Base-by-base conservation (phyloP, 352 stramenopile genomes). In the Phytophthora citrophthora region DNA sequence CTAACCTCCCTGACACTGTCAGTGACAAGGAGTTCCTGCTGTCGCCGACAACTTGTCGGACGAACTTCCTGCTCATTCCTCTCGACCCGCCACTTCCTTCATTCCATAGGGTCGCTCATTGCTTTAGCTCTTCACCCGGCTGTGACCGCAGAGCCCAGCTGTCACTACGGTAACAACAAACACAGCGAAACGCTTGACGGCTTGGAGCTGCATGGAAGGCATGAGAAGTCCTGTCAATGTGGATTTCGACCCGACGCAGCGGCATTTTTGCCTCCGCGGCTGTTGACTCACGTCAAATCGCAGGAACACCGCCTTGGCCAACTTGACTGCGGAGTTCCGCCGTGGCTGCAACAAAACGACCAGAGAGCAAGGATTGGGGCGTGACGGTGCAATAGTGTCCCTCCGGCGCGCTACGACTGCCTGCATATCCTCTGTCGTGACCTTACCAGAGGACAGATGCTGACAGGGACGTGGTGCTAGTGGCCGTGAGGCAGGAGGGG, bases 211-310 rank as follows among this genome's bases (percentile, higher is more conserved):
- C 20, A 38, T 29, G 29, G 24, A 57, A 40, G 36, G 20, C 48
- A 20, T 31, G 45, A 24, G 24, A 32, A 38, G 44, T 41, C 44
- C 32, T 43, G 54, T 63, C 54, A 47, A 43, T 44, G 31, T 7
- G 16, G 23, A 20, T 66, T 36, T 66, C 49, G 41, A 61, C 48
- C 41, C 39, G 41, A 66, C 58, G 32, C 34, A 54, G 58, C 41
- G 36, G 44, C 54, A 41, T 39, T 52, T 20, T 47, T 47, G n/a
- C 20, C 34, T 3, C 16, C 41, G 38, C 31, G 58, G 49, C 48
- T 60, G 58, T 66, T 61, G 58, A 66, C 49, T 60, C 49, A 61
- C 46, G 41, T 61, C 58, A 66, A 66, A 66, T 66, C 58, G 40
- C 18, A 49, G 12, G 38, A 53, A 27, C 47, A 23, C 16, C 34